Evolutionary conservation across 2,329 filamentous ascomycete species (phyloP).

Genomic region (Malbranchea zuffiana): DNA sequence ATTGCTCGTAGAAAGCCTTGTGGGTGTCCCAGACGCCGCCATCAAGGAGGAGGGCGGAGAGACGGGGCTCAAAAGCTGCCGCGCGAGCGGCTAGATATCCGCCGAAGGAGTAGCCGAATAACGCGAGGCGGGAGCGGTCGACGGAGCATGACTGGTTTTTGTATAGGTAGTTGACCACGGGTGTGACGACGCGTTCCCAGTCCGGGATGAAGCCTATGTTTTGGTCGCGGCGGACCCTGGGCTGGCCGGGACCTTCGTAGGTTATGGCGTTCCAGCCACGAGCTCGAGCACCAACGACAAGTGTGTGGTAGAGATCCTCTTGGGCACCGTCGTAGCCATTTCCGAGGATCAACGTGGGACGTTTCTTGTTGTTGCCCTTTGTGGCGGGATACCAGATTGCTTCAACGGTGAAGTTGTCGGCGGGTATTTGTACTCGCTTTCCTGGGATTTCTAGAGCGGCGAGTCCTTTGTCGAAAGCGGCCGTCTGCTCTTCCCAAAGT

Average conservation of each 20-base stretch:
- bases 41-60: conserved; percentile 31
- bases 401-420: conserved; percentile 26
- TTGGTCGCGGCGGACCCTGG: conserved; percentile 31
- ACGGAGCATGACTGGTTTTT: too few species aligned
- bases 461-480: conserved; percentile 31
- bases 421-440: conserved; percentile 23
- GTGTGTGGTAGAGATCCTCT: conserved; percentile 33
- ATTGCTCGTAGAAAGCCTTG: conserved; percentile 14
- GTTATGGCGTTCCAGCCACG: conserved; percentile 35
- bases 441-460: conserved; percentile 27
- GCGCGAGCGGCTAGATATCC: conserved; percentile 33
- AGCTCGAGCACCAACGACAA: conserved; percentile 25
- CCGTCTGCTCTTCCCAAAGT: conserved; percentile 28
- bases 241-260: conserved; percentile 38
- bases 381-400: conserved; percentile 27
- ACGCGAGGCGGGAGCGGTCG: conserved; percentile 20
- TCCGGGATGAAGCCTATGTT: conserved; percentile 34
- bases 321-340: conserved; percentile 36
- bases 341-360: conserved; percentile 13
- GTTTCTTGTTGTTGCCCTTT: conserved; percentile 11
- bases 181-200: conserved; percentile 33
- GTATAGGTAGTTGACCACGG: conserved; percentile 29
- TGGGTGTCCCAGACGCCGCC: conserved; percentile 31
- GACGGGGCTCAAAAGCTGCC: conserved; percentile 36
- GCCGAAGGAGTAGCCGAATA: conserved; percentile 36